Percentiles rank a stretch among this genome's conserved stretches.
Evolutionary conservation across 495 filamentous ascomycete species (phyloP).

Genomic region (Glarea lozoyensis): DNA sequence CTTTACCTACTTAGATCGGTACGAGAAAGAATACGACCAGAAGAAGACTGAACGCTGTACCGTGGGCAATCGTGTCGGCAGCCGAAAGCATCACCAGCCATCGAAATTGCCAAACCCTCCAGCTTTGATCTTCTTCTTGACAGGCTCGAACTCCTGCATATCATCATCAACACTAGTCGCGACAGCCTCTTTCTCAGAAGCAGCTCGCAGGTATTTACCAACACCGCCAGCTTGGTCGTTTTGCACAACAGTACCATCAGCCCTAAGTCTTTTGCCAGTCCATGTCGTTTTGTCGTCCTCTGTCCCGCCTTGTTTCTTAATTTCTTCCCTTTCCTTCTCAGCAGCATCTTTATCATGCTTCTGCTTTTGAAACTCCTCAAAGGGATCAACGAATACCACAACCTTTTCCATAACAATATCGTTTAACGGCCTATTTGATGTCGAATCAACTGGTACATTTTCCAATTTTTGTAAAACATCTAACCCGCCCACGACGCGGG

Average conservation of each 20-base stretch:
- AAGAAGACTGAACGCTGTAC: no score
- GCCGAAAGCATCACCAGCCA: conserved; percentile 56
- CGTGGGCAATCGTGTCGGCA: no score
- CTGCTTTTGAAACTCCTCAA: conserved; percentile 79
- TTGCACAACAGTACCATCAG: conserved; percentile 42
- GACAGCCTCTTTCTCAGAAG: conserved; percentile 41
- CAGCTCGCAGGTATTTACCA: conserved; percentile 72
- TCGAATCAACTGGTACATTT: conserved; percentile 51
- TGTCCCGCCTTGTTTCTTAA: conserved; percentile 40
- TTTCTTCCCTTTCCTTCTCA: conserved; percentile 43
- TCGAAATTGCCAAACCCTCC: conserved; percentile 95
- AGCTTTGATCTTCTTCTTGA: conserved; percentile 70
- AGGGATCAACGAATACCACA: conserved; percentile 86
- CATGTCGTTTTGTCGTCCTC: conserved; percentile 84
- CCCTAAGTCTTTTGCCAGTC: conserved; percentile 77
- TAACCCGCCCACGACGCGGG: conserved; percentile 66
- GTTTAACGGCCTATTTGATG: conserved; percentile 61
- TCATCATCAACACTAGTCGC: conserved; percentile 40
- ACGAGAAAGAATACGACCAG: background rate
- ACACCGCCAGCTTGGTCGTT: conserved; percentile 44
- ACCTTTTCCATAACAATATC: conserved; percentile 74
- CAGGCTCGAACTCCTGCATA: conserved; percentile 58
- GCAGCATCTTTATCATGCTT: conserved; percentile 40
- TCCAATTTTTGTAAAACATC: conserved; percentile 71
- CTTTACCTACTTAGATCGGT: no score